A percentile compares a stretch with the other conserved stretches of the same genome.
phyloP scores from a whole-genome alignment of 1,139 yeast species.

The Debaryomycetaceae sp. region DNA sequence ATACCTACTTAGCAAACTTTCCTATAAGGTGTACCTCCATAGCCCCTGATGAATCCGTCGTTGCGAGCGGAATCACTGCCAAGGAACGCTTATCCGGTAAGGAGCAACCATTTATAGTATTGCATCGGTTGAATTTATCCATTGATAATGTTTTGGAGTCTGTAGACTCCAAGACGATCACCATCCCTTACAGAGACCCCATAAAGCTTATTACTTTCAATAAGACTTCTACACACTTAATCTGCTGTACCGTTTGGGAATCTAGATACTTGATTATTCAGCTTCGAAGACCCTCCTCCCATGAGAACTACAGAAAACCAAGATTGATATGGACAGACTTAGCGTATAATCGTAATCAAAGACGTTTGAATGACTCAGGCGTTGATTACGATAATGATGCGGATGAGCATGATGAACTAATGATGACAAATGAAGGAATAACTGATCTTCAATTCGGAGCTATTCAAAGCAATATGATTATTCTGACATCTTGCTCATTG shows the following conservation, averaged over 20 bases:
- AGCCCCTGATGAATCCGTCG: conserved; percentile 57
- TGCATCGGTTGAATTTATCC: conserved; percentile 46
- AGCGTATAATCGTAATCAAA: conserved; percentile 12
- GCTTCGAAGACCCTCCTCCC: conserved; percentile 38
- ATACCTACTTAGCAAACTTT: conserved; percentile 66
- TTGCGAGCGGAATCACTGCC: conserved; percentile 84
- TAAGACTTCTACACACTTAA: conserved; percentile 60
- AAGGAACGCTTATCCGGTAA: conserved; percentile 64
- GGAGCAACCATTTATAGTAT: conserved; percentile 76
- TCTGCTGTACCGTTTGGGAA: conserved; percentile 84
- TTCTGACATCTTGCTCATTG: conserved; percentile 37
- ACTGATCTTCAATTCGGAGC: conserved; percentile 69
- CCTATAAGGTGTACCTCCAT: conserved; percentile 78
- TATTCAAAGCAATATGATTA: conserved; percentile 30
- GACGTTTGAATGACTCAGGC: conserved; percentile 17
- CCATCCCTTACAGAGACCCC: conserved; percentile 84
- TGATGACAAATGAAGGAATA: conserved; percentile 80
- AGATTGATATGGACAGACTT: conserved; percentile 51
- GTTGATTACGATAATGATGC: conserved; percentile 11
- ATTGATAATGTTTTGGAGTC: conserved; percentile 20
- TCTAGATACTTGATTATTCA: conserved; percentile 74
- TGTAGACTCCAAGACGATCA: conserved; percentile 64
- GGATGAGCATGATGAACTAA: conserved; percentile 30
- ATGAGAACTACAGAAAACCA: conserved; percentile 50
- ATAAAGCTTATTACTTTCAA: conserved; percentile 72